A percentile compares a stretch with the other conserved stretches of the same genome.
phyloP scores from a whole-genome alignment of 2,329 filamentous ascomycete species.

The Rasamsonia emersonii region DNA sequence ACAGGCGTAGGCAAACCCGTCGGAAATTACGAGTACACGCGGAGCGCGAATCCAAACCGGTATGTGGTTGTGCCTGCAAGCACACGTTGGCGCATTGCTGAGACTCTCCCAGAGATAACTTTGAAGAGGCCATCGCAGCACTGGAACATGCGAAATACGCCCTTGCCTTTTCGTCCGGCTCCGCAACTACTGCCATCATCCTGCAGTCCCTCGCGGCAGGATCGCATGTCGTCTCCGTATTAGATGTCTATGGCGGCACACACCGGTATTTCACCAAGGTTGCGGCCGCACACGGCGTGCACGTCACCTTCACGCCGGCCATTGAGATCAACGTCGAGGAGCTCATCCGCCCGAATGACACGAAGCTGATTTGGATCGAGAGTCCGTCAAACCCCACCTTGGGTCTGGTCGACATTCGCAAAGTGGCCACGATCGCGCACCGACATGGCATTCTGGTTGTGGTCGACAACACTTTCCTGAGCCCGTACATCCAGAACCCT shows the following conservation, averaged over 20 bases:
- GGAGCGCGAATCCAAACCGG: conserved; percentile 87
- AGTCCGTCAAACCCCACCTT: conserved; percentile 91
- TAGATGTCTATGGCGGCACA: conserved; percentile 95
- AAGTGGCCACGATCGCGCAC: conserved; percentile 75
- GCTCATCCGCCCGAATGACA: conserved; percentile 72
- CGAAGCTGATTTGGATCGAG: conserved; percentile 96
- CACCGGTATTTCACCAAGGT: conserved; percentile 99
- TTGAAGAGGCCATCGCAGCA: conserved; percentile 82
- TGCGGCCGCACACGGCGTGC: conserved; percentile 84
- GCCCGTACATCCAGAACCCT: conserved; percentile 93
- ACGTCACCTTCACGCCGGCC: conserved; percentile 86
- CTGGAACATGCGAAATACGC: conserved; percentile 90
- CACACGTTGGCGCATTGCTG: conserved; percentile 8
- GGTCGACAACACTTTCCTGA: conserved; percentile 98
- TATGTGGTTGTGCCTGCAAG: conserved; percentile 18
- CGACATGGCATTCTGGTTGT: conserved; percentile 85
- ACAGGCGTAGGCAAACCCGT: conserved; percentile 77
- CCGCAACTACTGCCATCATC: conserved; percentile 85
- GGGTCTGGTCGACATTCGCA: conserved; percentile 82
- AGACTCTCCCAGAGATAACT: conserved; percentile 58
- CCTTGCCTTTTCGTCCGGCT: conserved; percentile 88
- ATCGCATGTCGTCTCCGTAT: conserved; percentile 91
- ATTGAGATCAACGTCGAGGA: conserved; percentile 81
- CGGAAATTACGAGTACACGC: conserved; percentile 85
- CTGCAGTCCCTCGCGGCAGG: conserved; percentile 85